phyloP scores from a whole-genome alignment of 2,329 filamentous ascomycete species.

The Biscogniauxia sp. region DNA sequence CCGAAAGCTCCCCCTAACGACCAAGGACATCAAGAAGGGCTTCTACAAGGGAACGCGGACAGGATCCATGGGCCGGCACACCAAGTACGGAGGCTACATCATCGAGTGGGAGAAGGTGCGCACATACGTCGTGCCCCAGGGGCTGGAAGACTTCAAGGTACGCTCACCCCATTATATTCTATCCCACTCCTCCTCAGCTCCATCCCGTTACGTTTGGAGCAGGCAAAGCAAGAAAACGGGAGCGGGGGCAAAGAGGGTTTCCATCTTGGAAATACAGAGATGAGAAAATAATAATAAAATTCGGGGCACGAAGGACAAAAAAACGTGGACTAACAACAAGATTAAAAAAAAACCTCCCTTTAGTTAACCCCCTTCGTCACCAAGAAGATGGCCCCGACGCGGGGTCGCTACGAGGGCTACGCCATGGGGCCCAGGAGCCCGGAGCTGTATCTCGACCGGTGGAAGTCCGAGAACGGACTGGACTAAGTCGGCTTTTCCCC shows the following conservation, averaged over 20 bases:
- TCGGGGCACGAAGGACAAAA: too few species aligned
- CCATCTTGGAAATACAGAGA: too few species aligned
- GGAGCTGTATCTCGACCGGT: slow-evolving; percentile 60
- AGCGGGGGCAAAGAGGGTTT: background rate
- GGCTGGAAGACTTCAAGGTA: slow-evolving; percentile 71
- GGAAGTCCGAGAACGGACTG: slow-evolving; percentile 66
- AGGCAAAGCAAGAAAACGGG: background rate
- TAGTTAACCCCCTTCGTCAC: slow-evolving; percentile 81
- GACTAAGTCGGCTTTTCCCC: slow-evolving; percentile 39
- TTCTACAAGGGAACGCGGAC: slow-evolving; percentile 97
- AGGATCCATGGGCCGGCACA: slow-evolving; percentile 82
- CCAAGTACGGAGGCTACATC: slow-evolving; percentile 77
- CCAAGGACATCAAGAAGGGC: slow-evolving; percentile 88
- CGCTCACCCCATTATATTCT: slow-evolving; percentile 18
- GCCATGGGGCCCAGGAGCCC: slow-evolving; percentile 56
- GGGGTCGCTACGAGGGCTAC: slow-evolving; percentile 54
- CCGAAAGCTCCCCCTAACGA: slow-evolving; percentile 77
- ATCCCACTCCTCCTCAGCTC: too few species aligned
- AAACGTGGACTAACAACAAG: background rate
- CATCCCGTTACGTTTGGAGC: too few species aligned
- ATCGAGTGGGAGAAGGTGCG: slow-evolving; percentile 87
- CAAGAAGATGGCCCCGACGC: slow-evolving; percentile 50
- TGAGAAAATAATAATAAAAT: too few species aligned
- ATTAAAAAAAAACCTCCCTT: too few species aligned
- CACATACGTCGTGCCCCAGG: slow-evolving; percentile 79